Evolutionary conservation across 176 grass and related monocot genomes (phyloP), one percentile per base, ranked within the genome.

Genomic region (Oryza brachyantha): DNA sequence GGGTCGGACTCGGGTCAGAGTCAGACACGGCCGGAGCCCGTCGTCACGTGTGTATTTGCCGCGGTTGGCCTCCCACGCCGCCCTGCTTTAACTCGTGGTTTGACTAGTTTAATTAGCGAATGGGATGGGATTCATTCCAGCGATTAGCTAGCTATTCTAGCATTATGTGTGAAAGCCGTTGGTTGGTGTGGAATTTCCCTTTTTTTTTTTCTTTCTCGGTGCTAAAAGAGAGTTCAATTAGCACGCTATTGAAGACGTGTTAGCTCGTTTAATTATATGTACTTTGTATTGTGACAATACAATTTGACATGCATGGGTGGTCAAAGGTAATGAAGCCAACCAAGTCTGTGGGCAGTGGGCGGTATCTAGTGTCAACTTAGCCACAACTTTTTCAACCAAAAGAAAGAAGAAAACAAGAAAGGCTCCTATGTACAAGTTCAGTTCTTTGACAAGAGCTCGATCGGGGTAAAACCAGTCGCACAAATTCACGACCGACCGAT

Each of bases 11-110:
- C 12, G 69, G 19, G 35, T 36, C 55, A 5, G 31, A 8, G 35
- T 36, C 55, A 5, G 31, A 8, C n/a, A 8, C n/a, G 14, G 21
- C 28, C 10, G 61, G 10, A 27, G 52, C 24, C n/a, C n/a, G n/a
- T n/a, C 35, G 22, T 72, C 86, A 71, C 81, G 81, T 84, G 81
- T 75, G 86, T 84, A 76, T 24, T 52, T 52, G 48, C 17, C 2
- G 48, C 48, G 48, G n/a, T n/a, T n/a, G n/a, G n/a, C n/a, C n/a
- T n/a, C n/a, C n/a, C n/a, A 58, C 34, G 72, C 74, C 61, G 80
- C 10, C 48, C 13, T 13, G 5, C 59, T 83, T 66, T 60, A 84
- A 32, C 24, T 54, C 66, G 64, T 11, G 35, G 0, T 76, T 57
- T 84, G 81, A 80, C 76, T 64, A 8, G 24, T 27, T 38, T 22